These are phyloP conservation scores for Penicilliopsis zonata DNA, from an alignment of 495 filamentous ascomycete genomes.

Conservation along the genomic window DNA sequence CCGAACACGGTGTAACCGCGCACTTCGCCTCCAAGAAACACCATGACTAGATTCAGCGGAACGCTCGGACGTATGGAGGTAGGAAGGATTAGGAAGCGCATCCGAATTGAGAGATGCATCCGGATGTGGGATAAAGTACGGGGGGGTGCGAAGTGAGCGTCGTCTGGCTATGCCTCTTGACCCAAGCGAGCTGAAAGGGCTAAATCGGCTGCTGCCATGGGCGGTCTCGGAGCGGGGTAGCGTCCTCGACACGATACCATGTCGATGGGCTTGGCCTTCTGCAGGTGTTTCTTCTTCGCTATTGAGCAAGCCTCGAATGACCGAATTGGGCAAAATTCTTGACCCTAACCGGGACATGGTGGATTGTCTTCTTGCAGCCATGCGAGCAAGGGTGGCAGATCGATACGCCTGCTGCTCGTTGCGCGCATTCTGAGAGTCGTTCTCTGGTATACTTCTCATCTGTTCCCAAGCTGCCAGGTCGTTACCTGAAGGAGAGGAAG, in stretches of 20 bases:
- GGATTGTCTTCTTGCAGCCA: constrained; percentile 36
- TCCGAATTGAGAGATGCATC: constrained; percentile 19
- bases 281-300: constrained; percentile 37
- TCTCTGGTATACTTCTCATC: constrained; percentile 26
- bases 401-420: constrained; percentile 17
- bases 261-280: constrained; percentile 37
- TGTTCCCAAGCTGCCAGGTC: constrained; percentile 8
- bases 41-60: constrained; percentile 20
- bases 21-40: constrained; percentile 32
- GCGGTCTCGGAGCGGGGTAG: constrained; percentile 24
- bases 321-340: constrained; percentile 36
- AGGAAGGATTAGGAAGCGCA: constrained; percentile 9
- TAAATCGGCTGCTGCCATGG: constrained; percentile 28
- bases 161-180: constrained; percentile 28
- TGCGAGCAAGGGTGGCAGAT: constrained; percentile 24
- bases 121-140: constrained; percentile 27
- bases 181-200: constrained; percentile 28
- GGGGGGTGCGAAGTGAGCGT: constrained; percentile 19
- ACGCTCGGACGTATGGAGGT: constrained; percentile 13
- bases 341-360: constrained; percentile 40
- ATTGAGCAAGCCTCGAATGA: constrained; percentile 29
- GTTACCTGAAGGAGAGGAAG: constrained; percentile 6
- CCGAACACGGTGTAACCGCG: constrained; percentile 29
- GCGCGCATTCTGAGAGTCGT: constrained; percentile 15
- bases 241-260: constrained; percentile 29